phyloP scores from a whole-genome alignment of 768 basidiomycete genomes.

The Baorangia bicolor region DNA sequence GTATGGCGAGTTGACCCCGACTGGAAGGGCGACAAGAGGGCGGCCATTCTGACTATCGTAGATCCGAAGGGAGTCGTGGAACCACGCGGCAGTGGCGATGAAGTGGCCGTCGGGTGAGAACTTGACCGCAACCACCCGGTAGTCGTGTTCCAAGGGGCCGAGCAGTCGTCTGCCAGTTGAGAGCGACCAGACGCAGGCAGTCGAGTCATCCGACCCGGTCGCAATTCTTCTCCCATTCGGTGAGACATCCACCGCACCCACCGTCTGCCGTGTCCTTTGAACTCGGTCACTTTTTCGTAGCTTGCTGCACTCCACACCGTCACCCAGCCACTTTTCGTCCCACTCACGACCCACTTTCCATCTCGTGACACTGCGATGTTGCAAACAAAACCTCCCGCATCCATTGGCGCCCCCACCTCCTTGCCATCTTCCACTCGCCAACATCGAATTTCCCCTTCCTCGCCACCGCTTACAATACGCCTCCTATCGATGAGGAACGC shows the following conservation, averaged over 20 bases:
- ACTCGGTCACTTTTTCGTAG: neutral
- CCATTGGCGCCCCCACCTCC: neutral
- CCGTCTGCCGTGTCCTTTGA: neutral
- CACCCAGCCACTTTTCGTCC: neutral
- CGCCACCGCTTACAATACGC: neutral
- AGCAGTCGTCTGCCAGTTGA: neutral
- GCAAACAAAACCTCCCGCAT: neutral
- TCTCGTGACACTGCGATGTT: neutral
- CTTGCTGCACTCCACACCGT: neutral
- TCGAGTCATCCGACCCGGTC: neutral
- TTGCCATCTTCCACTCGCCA: neutral
- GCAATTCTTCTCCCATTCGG: neutral
- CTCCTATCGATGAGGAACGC: neutral
- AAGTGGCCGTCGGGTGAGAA: constrained; percentile 1
- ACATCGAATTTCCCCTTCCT: neutral
- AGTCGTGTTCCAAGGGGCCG: neutral
- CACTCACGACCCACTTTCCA: neutral
- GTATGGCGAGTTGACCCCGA: neutral
- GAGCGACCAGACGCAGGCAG: neutral
- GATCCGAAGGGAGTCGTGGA: neutral
- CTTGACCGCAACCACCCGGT: neutral
- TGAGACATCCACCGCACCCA: neutral
- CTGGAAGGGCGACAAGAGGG: neutral
- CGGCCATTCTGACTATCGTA: neutral
- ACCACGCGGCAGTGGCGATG: neutral